Evolutionary conservation across 495 filamentous ascomycete genomes (phyloP).

Genomic region (Delitschia confertaspora): DNA sequence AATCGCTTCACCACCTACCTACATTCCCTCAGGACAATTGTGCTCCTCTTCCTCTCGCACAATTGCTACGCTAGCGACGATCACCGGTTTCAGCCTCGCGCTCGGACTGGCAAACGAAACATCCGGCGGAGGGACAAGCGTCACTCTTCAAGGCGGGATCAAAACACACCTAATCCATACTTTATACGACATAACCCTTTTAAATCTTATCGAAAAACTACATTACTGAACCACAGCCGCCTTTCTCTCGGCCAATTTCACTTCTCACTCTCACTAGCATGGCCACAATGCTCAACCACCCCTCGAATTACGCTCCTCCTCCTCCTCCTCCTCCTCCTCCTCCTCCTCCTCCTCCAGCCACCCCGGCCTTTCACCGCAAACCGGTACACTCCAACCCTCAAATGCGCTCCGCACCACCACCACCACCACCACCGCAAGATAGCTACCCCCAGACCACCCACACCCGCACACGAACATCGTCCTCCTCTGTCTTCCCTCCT

Average conservation of each 20-base stretch:
- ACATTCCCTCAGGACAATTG: too few species aligned
- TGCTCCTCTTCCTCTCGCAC: too few species aligned
- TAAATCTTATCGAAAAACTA: too few species aligned
- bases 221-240: too few species aligned
- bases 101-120: too few species aligned
- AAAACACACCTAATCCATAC: too few species aligned
- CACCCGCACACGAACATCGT: slow-evolving; percentile 27
- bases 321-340: neutral
- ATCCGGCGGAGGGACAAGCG: too few species aligned
- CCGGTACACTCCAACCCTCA: slow-evolving; percentile 12
- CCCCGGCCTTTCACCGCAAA: slow-evolving; percentile 13
- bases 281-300: neutral
- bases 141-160: too few species aligned
- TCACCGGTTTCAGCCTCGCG: too few species aligned
- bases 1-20: too few species aligned
- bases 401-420: slow-evolving; percentile 12
- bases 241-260: neutral
- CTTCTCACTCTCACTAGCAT: neutral
- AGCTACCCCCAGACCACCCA: slow-evolving; percentile 14
- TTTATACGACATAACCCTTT: too few species aligned
- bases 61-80: too few species aligned
- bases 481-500: slow-evolving; percentile 26
- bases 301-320: neutral
- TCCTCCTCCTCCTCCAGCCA: neutral
- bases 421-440: slow-evolving; percentile 1